These are phyloP conservation scores for Tricholoma terreum DNA, from an alignment of 768 basidiomycete genomes.

Conservation along the genomic window DNA sequence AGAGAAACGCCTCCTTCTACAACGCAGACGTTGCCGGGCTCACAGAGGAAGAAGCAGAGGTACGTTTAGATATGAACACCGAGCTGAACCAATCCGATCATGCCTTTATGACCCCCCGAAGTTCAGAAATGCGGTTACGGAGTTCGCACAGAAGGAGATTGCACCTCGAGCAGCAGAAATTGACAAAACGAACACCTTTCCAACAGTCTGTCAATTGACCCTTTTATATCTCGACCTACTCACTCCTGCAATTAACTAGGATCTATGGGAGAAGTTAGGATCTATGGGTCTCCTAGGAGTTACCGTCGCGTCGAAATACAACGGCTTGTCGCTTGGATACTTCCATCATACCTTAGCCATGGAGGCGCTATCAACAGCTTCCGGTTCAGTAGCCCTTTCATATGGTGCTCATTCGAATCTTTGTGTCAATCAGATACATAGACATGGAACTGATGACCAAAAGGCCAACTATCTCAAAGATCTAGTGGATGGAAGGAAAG, in stretches of 20 bases:
- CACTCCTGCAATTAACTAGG: conserved; percentile 39
- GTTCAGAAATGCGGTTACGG: conserved; percentile 78
- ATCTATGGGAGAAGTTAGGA: conserved; percentile 86
- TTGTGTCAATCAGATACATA: conserved; percentile 81
- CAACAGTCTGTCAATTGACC: conserved; percentile 46
- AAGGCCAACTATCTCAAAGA: conserved; percentile 82
- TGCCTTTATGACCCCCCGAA: conserved; percentile 26
- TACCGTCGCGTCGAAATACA: conserved; percentile 76
- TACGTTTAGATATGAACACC: conserved; percentile 25
- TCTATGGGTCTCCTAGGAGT: conserved; percentile 90
- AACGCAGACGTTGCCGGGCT: conserved; percentile 73
- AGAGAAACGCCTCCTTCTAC: conserved; percentile 56
- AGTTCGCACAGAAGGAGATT: conserved; percentile 81
- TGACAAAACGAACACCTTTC: conserved; percentile 82
- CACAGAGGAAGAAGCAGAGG: conserved; percentile 78
- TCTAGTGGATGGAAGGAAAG: conserved; percentile 74
- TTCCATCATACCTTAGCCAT: conserved; percentile 88
- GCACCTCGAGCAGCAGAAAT: conserved; percentile 84
- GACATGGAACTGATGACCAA: conserved; percentile 81
- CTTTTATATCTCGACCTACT: background rate
- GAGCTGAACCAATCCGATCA: background rate
- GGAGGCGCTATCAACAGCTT: conserved; percentile 90
- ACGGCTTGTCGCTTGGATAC: conserved; percentile 83
- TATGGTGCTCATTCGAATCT: conserved; percentile 93
- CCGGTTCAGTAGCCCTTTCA: conserved; percentile 88